Conservation (phyloP, 805 yeast species). For the Kazachstania taianensis region DNA sequence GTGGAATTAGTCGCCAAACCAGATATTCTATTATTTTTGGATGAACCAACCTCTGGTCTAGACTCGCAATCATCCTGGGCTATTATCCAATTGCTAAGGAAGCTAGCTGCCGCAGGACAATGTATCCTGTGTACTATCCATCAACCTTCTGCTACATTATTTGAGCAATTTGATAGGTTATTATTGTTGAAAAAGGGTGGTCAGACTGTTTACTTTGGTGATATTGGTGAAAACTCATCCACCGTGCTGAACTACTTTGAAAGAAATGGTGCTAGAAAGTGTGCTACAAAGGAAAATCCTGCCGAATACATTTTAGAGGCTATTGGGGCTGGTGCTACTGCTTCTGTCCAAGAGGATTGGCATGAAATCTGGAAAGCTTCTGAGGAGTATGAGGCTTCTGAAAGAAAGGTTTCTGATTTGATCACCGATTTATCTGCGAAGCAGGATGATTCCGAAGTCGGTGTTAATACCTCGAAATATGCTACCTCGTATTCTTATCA, state of each 20-base stretch:
- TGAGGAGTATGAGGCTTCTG: constrained; percentile 29
- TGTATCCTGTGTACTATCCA: constrained; percentile 64
- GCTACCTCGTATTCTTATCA: constrained; percentile 24
- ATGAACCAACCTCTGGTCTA: constrained; percentile 59
- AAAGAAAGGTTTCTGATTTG: constrained; percentile 38
- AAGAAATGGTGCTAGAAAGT: constrained; percentile 52
- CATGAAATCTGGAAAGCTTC: constrained; percentile 44
- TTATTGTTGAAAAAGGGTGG: constrained; percentile 60
- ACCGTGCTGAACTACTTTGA: constrained; percentile 54
- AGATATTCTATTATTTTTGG: constrained; percentile 43
- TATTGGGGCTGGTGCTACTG: constrained; percentile 70
- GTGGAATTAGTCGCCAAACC: constrained; percentile 59
- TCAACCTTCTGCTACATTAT: constrained; percentile 56
- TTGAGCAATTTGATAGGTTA: constrained; percentile 51
- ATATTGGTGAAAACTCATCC: constrained; percentile 45
- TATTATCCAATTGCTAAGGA: constrained; percentile 45
- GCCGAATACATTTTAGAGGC: constrained; percentile 61
- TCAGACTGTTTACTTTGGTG: constrained; percentile 61
- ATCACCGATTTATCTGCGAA: constrained; percentile 32
- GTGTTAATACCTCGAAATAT: constrained; percentile 8
- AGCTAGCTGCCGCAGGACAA: constrained; percentile 51
- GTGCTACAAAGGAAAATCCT: constrained; percentile 47
- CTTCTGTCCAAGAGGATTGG: constrained; percentile 44
- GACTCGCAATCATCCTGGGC: constrained; percentile 54
- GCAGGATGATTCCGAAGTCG: constrained; percentile 9